Conservation (phyloP, 2,329 filamentous ascomycete species). For the Huntiella abstrusa region DNA sequence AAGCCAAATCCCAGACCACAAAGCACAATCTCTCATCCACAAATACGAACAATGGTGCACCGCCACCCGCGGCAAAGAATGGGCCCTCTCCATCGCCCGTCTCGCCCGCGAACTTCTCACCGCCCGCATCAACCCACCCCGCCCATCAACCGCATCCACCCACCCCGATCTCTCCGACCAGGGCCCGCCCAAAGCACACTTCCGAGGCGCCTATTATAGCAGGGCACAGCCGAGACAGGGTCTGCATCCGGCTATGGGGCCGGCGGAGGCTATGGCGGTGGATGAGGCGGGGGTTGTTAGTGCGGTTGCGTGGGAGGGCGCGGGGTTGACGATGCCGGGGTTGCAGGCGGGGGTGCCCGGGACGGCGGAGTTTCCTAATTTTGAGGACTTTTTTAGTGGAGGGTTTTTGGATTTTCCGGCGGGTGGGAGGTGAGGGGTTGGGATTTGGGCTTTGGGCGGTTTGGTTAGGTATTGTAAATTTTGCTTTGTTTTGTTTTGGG, state of each 20-base stretch:
- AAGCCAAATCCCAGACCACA: conserved; percentile 7
- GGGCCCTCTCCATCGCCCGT: conserved; percentile 9
- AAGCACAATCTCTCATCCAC: conserved; percentile 8
- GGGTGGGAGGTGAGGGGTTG: not conserved
- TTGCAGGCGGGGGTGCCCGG: not conserved
- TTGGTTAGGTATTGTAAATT: not conserved
- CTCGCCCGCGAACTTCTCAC: conserved; percentile 10
- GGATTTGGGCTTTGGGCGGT: not conserved
- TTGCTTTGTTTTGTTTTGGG: not conserved
- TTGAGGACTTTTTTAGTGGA: conserved; percentile 11
- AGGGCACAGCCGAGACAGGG: conserved; percentile 4
- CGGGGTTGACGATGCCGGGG: not conserved
- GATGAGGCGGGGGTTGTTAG: conserved; percentile 1
- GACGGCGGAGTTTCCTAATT: conserved; percentile 9
- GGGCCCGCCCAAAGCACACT: conserved; percentile 1
- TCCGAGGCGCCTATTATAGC: conserved; percentile 2
- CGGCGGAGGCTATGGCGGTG: conserved; percentile 6
- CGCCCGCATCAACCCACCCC: conserved; percentile 4
- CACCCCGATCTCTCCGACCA: not conserved
- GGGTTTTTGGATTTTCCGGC: conserved; percentile 11
- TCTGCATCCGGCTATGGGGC: not conserved
- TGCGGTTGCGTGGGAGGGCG: not conserved
- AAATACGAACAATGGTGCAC: conserved; percentile 10
- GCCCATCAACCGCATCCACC: not conserved
- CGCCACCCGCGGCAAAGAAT: conserved; percentile 10